Evolutionary conservation across 805 yeast species (phyloP).

Genomic region (Dipodascus geniculatus): DNA sequence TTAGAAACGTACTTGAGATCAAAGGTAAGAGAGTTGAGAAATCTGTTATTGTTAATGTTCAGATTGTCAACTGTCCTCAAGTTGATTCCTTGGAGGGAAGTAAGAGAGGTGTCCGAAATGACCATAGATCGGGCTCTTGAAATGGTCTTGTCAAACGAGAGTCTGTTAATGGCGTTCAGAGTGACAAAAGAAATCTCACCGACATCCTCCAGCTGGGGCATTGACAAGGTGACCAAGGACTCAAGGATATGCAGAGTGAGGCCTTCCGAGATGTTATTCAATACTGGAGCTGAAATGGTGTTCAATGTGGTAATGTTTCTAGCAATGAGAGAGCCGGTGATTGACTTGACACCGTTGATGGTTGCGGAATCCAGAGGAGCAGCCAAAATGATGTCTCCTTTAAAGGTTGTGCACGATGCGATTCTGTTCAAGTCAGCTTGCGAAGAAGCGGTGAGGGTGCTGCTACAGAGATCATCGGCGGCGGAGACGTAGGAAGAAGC

Average conservation of each 20-base stretch:
- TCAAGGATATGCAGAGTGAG: conserved; percentile 55
- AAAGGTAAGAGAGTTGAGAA: conserved; percentile 52
- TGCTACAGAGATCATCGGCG: conserved; percentile 6
- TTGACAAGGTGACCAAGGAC: conserved; percentile 50
- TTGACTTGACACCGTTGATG: conserved; percentile 61
- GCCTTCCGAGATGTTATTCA: conserved; percentile 63
- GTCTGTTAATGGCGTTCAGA: conserved; percentile 66
- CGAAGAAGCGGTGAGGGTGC: conserved; percentile 61
- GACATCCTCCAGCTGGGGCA: conserved; percentile 71
- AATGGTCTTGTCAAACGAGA: conserved; percentile 62
- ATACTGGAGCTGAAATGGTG: conserved; percentile 64
- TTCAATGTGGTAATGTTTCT: conserved; percentile 52
- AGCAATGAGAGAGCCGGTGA: conserved; percentile 66
- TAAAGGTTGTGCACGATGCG: conserved; percentile 63
- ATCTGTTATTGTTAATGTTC: conserved; percentile 82
- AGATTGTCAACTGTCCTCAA: conserved; percentile 26
- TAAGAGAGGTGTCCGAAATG: conserved; percentile 32
- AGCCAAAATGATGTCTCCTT: conserved; percentile 64
- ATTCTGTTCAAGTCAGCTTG: conserved; percentile 68
- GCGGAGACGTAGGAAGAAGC: conserved; percentile 1
- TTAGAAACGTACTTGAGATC: conserved; percentile 63
- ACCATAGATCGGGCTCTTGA: conserved; percentile 58
- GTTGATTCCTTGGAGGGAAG: conserved; percentile 29
- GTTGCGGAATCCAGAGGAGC: conserved; percentile 45
- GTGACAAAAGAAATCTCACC: conserved; percentile 67